Base-by-base conservation (phyloP, 331 rosid genomes). In the Cydonia oblonga region DNA sequence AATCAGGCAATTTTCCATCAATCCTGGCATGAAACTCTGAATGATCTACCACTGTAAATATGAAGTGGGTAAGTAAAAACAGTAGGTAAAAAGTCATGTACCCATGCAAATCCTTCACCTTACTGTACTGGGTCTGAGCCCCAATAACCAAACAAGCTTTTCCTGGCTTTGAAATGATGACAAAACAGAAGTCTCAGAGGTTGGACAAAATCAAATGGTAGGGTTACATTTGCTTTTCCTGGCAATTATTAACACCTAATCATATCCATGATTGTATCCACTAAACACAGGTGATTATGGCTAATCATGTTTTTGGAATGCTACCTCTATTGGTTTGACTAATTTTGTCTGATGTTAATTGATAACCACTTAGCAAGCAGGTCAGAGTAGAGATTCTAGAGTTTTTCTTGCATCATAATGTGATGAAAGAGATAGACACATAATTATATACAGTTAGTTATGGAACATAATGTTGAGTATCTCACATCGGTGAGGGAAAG, bases 201-300 rank as follows among this genome's bases (percentile, higher is more conserved):
- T 32, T 19, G 42, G 84, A 81, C 84, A 84, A 74, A 66, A 52
- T 56, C 52, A 71, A 80, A 64, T 81, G 84, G 85, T 76, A 54
- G 93, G 90, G 81, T 72, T 76, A 44, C 4, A 2, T 53, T 68
- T 75, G 60, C 72, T 69, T 76, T 83, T 25, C 68, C 79, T 81
- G 54, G 78, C 91, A 80, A 81, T 78, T 81, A 80, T 81, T 49
- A 79, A 76, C 73, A 80, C 80, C 82, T 65, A 72, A 64, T 76
- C 53, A 60, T 64, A 35, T 77, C 44, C 66, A 81, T 88, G 75
- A 83, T 80, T 82, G 65, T 70, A 86, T 59, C 80, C 83, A 74
- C 74, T 76, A 57, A 77, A 66, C 22, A 53, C 65, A 35, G 54
- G 51, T 66, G 65, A 76, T 38, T 29, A 72, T 59, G 74, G 23